Evolutionary conservation across 2,329 filamentous ascomycete genomes (phyloP), one percentile per base, ranked within the genome.

Genomic region (Tolypocladium album): DNA sequence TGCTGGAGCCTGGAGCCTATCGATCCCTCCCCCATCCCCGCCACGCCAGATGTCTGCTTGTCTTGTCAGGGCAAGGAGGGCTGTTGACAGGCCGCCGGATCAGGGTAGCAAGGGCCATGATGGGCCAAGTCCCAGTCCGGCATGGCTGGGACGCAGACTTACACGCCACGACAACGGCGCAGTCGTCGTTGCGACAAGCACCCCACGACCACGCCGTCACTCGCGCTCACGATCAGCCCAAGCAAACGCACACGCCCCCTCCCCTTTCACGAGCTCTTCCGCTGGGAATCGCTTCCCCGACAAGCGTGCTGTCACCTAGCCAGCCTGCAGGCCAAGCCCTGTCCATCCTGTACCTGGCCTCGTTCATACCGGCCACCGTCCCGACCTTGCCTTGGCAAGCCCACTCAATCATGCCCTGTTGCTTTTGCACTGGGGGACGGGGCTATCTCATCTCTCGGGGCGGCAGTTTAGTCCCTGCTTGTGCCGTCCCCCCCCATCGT

Each of bases 1-100:
- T 58, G 42, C 40, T 59, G 53, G 52, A 59, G 52, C 60, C 58
- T 56, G 56, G 60, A 59, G 55, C 67, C 66, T 68, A 69, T 71
- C 67, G 67, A 71, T 69, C 64, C 65, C 68, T 66, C 63, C 64
- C 65, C 61, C 58, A 64, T 65, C 64, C 65, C 67, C 67, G 64
- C 70, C 69, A 71, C 68, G 67, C 67, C 58, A 39, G 40, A 38
- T 47, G 24, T 56, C 43, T 40, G 43, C 53, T 57, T 20, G 38
- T 55, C 38, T 31, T 17, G 24, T 17, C 58, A 31, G 31, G 47
- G 31, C 38, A 39, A 36, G 43, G 47, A 45, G 42, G 20, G 12
- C 17, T 38, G 40, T 45, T 45, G 39, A 47, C 52, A 39, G 39
- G 58, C 56, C 20, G 36, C 43, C 8, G 9, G 43, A 11, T 11